Evolutionary conservation across 1,284 basidiomycete species (phyloP), one percentile per base, ranked within the genome.

Genomic region (Cutaneotrichosporon dermatis): DNA sequence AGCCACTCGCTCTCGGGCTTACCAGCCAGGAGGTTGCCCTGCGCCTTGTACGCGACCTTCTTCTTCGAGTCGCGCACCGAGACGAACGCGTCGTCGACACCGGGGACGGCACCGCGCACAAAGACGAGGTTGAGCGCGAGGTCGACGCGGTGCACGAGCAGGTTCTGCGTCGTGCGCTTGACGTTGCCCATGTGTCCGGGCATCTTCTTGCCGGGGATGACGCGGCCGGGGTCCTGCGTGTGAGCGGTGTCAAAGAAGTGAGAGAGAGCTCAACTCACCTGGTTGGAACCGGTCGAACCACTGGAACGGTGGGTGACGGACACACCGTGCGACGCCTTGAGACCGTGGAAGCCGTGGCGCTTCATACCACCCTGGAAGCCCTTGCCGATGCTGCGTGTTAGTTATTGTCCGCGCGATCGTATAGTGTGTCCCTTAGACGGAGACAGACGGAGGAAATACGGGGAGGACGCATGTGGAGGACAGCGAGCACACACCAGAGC

Each of bases 301-400:
- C 87, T 86, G 34, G 89, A 88, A 74, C 96, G 88, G 83, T 99
- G 96, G 35, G 92, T 92, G 68, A 94, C 77, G 60, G 96, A 98
- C 52, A 92, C 90, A 89, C 96, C 96, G 78, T 99, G 96, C 78
- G 91, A 91, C 2, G 92, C 94, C 58, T 88, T 85, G 40, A 94
- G 80, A 80, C 96, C 96, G 70, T 87, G 85, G 80, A 96, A 99
- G 50, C 88, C 88, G 86, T 92, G 94, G 51, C 92, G 84, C 79
- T 99, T 99, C 96, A 99, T 99, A 49, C 84, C 87, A 74, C 96
- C 96, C 68, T 92, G 89, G 79, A 95, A 98, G 15, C 96, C 96
- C 79, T 98, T 98, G 25, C 96, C 96, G 65, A 94, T 89, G 4
- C 92, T 96, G 68, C 6, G 54, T n/a, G 58, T 61, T 13, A 50